phyloP scores from a whole-genome alignment of 345 rosid genomes.

The Hibiscus tridactylites region DNA sequence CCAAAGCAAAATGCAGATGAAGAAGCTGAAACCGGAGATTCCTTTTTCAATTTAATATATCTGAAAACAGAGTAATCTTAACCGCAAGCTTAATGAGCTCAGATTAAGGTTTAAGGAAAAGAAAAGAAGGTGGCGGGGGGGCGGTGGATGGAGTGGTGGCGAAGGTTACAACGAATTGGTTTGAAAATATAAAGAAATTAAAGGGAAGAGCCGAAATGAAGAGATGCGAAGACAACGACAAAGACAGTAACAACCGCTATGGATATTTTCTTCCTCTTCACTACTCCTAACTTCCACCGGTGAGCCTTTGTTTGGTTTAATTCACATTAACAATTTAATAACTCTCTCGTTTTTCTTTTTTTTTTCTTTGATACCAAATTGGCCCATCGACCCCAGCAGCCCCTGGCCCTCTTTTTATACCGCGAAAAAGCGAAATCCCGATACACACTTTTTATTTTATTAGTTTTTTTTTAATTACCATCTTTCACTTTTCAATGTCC shows the following conservation, averaged over 20 bases:
- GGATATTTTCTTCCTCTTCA: slow-evolving; percentile 26
- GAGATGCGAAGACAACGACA: not conserved
- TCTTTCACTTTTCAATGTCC: not conserved
- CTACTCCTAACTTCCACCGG: slow-evolving; percentile 9
- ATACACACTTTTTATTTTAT: not conserved
- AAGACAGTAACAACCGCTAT: slow-evolving; percentile 13
- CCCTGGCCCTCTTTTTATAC: not conserved
- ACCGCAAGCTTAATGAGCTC: slow-evolving; percentile 11
- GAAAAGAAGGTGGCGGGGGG: slow-evolving; percentile 2
- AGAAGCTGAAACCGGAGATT: not conserved
- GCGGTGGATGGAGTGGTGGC: slow-evolving; percentile 3
- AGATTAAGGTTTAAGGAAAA: slow-evolving; percentile 18
- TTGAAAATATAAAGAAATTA: not conserved
- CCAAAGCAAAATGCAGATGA: slow-evolving; percentile 12
- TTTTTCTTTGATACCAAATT: not conserved
- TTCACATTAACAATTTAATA: not conserved
- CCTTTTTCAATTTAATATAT: not conserved
- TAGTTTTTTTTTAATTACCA: not conserved
- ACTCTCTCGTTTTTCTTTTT: not conserved
- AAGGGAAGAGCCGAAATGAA: slow-evolving; percentile 6
- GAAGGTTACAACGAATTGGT: not conserved
- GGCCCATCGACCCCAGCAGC: slow-evolving; percentile 1
- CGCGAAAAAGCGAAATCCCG: not conserved
- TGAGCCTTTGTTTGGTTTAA: not conserved
- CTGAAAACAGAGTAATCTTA: slow-evolving; percentile 15